phyloP scores from a whole-genome alignment of 2,329 filamentous ascomycete species.

The Exophiala sideris region DNA sequence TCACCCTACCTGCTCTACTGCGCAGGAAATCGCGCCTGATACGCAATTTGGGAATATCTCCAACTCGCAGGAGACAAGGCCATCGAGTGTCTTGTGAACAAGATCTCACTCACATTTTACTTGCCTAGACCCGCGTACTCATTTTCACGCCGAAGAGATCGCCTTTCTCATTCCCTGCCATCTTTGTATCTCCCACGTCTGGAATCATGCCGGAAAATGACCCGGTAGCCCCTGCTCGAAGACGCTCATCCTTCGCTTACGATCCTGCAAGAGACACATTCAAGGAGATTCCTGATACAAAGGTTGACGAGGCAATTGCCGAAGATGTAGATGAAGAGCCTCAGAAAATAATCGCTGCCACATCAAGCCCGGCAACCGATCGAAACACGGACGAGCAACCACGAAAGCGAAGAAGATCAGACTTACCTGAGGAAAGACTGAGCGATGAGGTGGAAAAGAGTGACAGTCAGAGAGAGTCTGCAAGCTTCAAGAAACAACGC shows the following conservation, averaged over 20 bases:
- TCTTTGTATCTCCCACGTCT: too few species aligned
- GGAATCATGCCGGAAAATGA: too few species aligned
- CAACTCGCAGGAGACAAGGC: too few species aligned
- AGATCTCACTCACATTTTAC: too few species aligned
- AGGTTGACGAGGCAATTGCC: slow-evolving; percentile 26
- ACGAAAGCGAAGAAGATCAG: slow-evolving; percentile 22
- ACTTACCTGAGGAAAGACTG: slow-evolving; percentile 8
- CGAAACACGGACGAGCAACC: slow-evolving; percentile 7
- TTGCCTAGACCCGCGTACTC: too few species aligned
- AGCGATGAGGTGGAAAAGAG: slow-evolving; percentile 1
- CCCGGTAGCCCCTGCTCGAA: slow-evolving; percentile 2
- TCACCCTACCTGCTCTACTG: too few species aligned
- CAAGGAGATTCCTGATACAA: slow-evolving; percentile 29
- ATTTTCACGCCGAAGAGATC: too few species aligned
- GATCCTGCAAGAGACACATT: slow-evolving; percentile 36
- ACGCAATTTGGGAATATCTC: too few species aligned
- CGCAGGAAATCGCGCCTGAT: too few species aligned
- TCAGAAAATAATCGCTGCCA: neutral
- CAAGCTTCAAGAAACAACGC: slow-evolving; percentile 14
- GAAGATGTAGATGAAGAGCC: slow-evolving; percentile 21
- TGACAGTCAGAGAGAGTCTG: neutral
- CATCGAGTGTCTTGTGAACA: too few species aligned
- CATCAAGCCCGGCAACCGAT: slow-evolving; percentile 14
- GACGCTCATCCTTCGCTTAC: slow-evolving; percentile 31
- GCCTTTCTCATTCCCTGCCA: too few species aligned